Evolutionary conservation across 306 rosid genomes (phyloP).

Genomic region (Cucumis melo): DNA sequence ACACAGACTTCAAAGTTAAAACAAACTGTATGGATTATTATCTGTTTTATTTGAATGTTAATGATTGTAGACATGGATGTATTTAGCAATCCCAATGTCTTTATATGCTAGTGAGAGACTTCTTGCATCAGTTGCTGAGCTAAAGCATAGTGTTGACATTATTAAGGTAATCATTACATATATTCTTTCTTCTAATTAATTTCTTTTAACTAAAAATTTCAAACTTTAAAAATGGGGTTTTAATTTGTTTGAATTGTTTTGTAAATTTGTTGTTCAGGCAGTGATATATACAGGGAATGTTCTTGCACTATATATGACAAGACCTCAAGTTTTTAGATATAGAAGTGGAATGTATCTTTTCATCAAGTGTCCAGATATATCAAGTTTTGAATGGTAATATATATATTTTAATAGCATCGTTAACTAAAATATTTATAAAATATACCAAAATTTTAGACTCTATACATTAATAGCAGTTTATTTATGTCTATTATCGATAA

Average conservation of each 20-base stretch:
- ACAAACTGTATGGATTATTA: background rate
- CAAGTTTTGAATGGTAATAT: slow-evolving; percentile 69
- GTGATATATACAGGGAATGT: slow-evolving; percentile 72
- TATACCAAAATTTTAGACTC: too few species aligned
- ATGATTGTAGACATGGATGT: slow-evolving; percentile 87
- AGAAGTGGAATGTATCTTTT: slow-evolving; percentile 89
- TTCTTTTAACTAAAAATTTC: too few species aligned
- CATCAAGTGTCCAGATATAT: slow-evolving; percentile 77
- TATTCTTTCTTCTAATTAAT: too few species aligned
- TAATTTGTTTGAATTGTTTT: too few species aligned
- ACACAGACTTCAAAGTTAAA: too few species aligned
- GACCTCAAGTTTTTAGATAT: slow-evolving; percentile 62
- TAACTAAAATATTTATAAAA: too few species aligned
- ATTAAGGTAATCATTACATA: slow-evolving; percentile 33
- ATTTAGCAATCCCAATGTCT: slow-evolving; percentile 37
- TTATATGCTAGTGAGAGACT: slow-evolving; percentile 54
- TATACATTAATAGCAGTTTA: too few species aligned
- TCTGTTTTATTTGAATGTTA: too few species aligned
- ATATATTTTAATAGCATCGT: too few species aligned
- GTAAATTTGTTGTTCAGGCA: slow-evolving; percentile 33
- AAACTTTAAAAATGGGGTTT: too few species aligned
- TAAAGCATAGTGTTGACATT: slow-evolving; percentile 41
- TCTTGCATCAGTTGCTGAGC: slow-evolving; percentile 25
- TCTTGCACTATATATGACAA: slow-evolving; percentile 69
- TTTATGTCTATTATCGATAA: too few species aligned